These are phyloP conservation scores for Ustilago curta DNA, from an alignment of 1,284 basidiomycete genomes.

Conservation along the genomic window DNA sequence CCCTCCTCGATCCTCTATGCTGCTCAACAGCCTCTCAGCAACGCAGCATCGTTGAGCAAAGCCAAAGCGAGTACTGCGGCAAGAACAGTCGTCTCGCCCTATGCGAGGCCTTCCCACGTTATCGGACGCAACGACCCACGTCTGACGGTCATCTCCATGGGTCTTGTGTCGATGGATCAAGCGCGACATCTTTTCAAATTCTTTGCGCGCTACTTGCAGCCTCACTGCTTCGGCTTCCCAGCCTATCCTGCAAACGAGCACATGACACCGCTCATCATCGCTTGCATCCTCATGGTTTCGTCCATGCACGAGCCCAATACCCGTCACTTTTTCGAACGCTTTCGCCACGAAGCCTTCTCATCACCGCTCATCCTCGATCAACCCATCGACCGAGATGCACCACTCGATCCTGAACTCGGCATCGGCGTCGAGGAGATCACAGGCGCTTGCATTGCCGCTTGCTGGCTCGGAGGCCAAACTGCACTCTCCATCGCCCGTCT, in stretches of 20 bases:
- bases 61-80: not conserved
- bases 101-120: constrained; percentile 38
- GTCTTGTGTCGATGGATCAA: constrained; percentile 54
- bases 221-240: constrained; percentile 63
- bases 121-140: constrained; percentile 61
- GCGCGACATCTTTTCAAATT: constrained; percentile 59
- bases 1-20: constrained; percentile 34
- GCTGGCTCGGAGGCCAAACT: constrained; percentile 56
- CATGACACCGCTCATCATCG: constrained; percentile 65
- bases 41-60: not conserved
- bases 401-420: constrained; percentile 62
- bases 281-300: constrained; percentile 57
- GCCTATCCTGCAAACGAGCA: constrained; percentile 58
- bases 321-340: constrained; percentile 37
- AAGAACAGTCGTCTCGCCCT: constrained; percentile 26
- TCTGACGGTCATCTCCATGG: constrained; percentile 59
- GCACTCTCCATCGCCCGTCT: constrained; percentile 46
- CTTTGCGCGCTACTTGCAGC: constrained; percentile 60
- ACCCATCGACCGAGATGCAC: constrained; percentile 35
- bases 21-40: constrained; percentile 17
- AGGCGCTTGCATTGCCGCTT: constrained; percentile 58
- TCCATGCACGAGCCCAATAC: constrained; percentile 56
- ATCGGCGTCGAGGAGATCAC: constrained; percentile 66
- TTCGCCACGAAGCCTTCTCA: constrained; percentile 53
- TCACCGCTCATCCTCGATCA: constrained; percentile 48